Evolutionary conservation across 495 filamentous ascomycete species (phyloP), one percentile per base, ranked within the genome.

Genomic region (Parathielavia hyrcaniae): DNA sequence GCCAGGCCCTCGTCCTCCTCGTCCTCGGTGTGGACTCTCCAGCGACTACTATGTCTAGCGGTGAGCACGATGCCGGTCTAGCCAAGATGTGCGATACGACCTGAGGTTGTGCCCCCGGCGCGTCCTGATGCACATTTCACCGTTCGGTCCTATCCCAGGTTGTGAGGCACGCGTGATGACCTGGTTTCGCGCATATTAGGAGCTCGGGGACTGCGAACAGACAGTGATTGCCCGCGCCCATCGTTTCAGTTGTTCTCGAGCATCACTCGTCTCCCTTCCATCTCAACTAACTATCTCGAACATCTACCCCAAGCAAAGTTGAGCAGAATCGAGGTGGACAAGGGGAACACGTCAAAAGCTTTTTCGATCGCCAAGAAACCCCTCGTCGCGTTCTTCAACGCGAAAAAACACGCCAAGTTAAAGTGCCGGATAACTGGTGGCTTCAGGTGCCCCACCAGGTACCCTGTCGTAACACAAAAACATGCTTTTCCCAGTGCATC

Each of bases 371-470:
- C n/a, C n/a, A n/a, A n/a, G n/a, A n/a, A n/a, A n/a, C n/a, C n/a
- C n/a, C n/a, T n/a, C n/a, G n/a, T 57, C 39, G 55, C 47, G 23
- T 50, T 11, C n/a, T 30, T 22, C 10, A 23, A 57, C 55, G 55
- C 55, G 55, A 57, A 57, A 57, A 57, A 50, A 36, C 55, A 38
- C 55, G 55, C 30, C n/a, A n/a, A n/a, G n/a, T 20, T 43, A 8
- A 3, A 10, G 14, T 40, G 19, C 11, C 40, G n/a, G n/a, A n/a
- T n/a, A 13, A 7, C n/a, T 23, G 22, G 22, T 17, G 23, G 14
- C 17, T 51, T 14, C 22, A 30, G n/a, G n/a, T n/a, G n/a, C 19
- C 36, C 13, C 32, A 50, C 26, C 26, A 43, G 35, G 26, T 19
- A 40, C 50, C 20, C 19, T 34, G 48, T 38, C 48, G 26, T 22